Base-by-base conservation (phyloP, 176 grass and related monocot species). In the Phoenix dactylifera region DNA sequence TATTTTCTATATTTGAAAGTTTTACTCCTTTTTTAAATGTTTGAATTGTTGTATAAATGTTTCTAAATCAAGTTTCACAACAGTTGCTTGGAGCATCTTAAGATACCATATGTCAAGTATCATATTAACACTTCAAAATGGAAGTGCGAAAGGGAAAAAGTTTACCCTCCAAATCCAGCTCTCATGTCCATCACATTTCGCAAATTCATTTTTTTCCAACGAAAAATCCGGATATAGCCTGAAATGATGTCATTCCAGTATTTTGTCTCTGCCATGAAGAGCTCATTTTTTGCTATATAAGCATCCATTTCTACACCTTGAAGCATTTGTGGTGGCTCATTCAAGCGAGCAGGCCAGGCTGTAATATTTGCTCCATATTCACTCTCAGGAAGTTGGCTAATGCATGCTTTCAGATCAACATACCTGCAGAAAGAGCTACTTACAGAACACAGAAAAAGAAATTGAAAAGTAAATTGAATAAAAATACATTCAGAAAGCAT, bases 151-250 rank as follows among this genome's bases (percentile, higher is more conserved):
- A 22, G 5, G 58, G 48, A 51, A 67, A 62, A 54, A 26, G 14
- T 58, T 17, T 73, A 83, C 80, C 80, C 80, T 77, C 80, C 80
- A 83, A 83, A 73, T 62, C 74, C 74, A 77, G 80, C 74, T 67
- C 62, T 71, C 80, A 83, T 83, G 54, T 83, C 80, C 80, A 83
- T 72, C 49, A 83, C 68, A 74, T 83, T 83, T 22, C 69, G 67
- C 50, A 73, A 20, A 44, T 77, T 71, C 74, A 77, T 61, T 22
- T 35, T n/a, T 73, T 74, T 74, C 80, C 73, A 77, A 28, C 55
- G 67, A 64, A 77, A 83, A 39, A 83, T 59, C 49, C 63, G 56
- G 18, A 69, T 58, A 73, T 68, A 68, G 18, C 68, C 58, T 26
- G 68, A 68, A 62, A 83, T 66, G 24, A 77, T 73, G 15, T 83